Evolutionary conservation across 352 stramenopile species (phyloP).

Genomic region (Phytophthora melonis): DNA sequence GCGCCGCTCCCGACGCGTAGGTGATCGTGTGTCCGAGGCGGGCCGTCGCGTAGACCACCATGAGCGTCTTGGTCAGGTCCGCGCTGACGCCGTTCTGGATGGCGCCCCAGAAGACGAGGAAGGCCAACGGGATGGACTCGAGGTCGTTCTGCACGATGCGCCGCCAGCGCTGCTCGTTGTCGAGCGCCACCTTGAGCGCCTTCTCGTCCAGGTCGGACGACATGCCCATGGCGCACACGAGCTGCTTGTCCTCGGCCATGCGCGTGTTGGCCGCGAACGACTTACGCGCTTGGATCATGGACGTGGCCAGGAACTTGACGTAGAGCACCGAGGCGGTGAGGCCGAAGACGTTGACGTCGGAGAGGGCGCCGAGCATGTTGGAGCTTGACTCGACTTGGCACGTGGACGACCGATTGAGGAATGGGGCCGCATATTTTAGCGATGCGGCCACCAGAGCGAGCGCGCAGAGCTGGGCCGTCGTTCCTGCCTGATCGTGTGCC

Average conservation of each 20-base stretch:
- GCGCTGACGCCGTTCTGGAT: slow-evolving; percentile 52
- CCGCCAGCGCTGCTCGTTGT: slow-evolving; percentile 57
- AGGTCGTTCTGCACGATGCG: slow-evolving; percentile 70
- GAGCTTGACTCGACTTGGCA: slow-evolving; percentile 2
- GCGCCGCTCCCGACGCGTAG: slow-evolving; percentile 43
- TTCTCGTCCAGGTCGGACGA: slow-evolving; percentile 33
- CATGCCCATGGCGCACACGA: slow-evolving; percentile 39
- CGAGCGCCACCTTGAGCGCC: slow-evolving; percentile 29
- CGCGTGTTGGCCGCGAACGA: slow-evolving; percentile 61
- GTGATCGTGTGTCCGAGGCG: slow-evolving; percentile 52
- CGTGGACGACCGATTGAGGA: slow-evolving; percentile 20
- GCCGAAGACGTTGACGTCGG: slow-evolving; percentile 45
- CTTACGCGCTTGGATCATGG: slow-evolving; percentile 57
- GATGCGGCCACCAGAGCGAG: neutral
- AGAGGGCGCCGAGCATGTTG: slow-evolving; percentile 30
- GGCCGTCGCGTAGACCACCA: slow-evolving; percentile 51
- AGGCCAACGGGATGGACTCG: slow-evolving; percentile 61
- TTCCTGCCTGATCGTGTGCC: slow-evolving; percentile 5
- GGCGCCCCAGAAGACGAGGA: slow-evolving; percentile 50
- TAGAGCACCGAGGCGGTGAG: slow-evolving; percentile 51
- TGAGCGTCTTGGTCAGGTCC: slow-evolving; percentile 40
- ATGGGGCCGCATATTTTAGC: slow-evolving; percentile 3
- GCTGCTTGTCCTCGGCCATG: slow-evolving; percentile 45
- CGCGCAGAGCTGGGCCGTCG: slow-evolving; percentile 8
- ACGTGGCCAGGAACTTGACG: slow-evolving; percentile 65